A percentile compares a stretch with the other conserved stretches of the same genome.
These are phyloP conservation scores for Narthecium ossifragum DNA, from an alignment of 106 monocot genomes.

Conservation along the genomic window DNA sequence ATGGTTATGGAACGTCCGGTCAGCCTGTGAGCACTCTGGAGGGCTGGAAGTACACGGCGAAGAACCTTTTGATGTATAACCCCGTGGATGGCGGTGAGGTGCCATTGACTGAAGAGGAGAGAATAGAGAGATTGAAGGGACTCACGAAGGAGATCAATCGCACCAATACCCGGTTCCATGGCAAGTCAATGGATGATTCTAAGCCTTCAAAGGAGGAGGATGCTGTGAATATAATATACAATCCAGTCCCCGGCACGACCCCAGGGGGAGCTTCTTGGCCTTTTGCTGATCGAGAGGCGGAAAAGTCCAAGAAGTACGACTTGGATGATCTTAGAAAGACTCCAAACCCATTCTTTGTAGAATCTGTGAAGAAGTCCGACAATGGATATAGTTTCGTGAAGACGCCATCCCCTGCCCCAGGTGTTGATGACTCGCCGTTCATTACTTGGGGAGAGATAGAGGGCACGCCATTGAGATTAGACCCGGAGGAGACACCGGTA, in stretches of 20 bases:
- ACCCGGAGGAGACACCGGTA: constrained; percentile 48
- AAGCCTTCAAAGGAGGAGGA: constrained; percentile 42
- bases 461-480: constrained; percentile 85
- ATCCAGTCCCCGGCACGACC: constrained; percentile 54
- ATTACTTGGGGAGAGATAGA: constrained; percentile 99
- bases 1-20: constrained; percentile 84
- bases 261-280: constrained; percentile 76
- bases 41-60: constrained; percentile 73
- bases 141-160: constrained; percentile 73
- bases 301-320: constrained; percentile 66
- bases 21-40: constrained; percentile 74
- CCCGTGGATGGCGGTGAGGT: constrained; percentile 48
- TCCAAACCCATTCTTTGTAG: constrained; percentile 66
- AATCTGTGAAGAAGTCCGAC: constrained; percentile 63
- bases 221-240: constrained; percentile 48
- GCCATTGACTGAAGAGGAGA: constrained; percentile 69
- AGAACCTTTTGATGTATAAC: constrained; percentile 92
- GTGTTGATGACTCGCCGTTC: constrained; percentile 82
- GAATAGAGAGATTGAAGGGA: constrained; percentile 50
- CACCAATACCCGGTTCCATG: constrained; percentile 62
- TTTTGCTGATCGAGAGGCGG: constrained; percentile 62
- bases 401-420: constrained; percentile 89
- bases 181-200: constrained; percentile 28
- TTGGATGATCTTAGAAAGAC: constrained; percentile 91
- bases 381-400: constrained; percentile 88